Conservation (phyloP, 1,284 basidiomycete genomes). For the Trichosporon coremiiforme region DNA sequence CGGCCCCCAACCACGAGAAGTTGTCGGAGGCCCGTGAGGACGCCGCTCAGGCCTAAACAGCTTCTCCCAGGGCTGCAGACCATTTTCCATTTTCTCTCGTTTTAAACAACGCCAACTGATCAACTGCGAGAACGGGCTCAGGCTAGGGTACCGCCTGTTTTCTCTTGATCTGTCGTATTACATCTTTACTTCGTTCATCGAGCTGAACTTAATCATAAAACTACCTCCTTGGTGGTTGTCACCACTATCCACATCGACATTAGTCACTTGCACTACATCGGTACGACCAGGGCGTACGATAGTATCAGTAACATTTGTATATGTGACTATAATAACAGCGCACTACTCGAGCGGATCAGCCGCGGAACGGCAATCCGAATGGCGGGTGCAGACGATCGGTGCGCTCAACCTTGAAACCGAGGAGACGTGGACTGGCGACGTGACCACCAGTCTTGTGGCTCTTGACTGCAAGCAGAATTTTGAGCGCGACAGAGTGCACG, state of each 20-base stretch:
- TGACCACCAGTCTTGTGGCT: neutral
- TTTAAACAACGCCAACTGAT: neutral
- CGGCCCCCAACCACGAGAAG: conserved; percentile 3
- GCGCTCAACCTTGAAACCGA: neutral
- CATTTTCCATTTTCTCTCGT: neutral
- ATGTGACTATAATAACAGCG: conserved; percentile 6
- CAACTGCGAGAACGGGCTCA: neutral
- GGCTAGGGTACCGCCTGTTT: conserved; percentile 4
- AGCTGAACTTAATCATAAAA: neutral
- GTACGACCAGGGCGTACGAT: neutral
- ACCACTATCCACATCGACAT: neutral
- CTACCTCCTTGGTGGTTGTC: neutral
- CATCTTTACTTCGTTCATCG: neutral
- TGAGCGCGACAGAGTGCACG: neutral
- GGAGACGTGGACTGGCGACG: neutral
- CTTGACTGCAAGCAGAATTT: neutral
- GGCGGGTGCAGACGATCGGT: neutral
- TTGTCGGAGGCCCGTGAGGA: neutral
- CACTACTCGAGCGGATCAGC: neutral
- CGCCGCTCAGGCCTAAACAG: neutral
- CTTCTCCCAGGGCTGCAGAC: neutral
- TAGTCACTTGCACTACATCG: neutral
- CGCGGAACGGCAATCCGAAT: neutral
- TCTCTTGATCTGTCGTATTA: neutral
- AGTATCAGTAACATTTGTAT: conserved; percentile 7